Percentiles rank a stretch among this genome's conserved stretches.
Evolutionary conservation across 2,329 filamentous ascomycete genomes (phyloP).

Genomic region (Chrysoporthe austroafricana): DNA sequence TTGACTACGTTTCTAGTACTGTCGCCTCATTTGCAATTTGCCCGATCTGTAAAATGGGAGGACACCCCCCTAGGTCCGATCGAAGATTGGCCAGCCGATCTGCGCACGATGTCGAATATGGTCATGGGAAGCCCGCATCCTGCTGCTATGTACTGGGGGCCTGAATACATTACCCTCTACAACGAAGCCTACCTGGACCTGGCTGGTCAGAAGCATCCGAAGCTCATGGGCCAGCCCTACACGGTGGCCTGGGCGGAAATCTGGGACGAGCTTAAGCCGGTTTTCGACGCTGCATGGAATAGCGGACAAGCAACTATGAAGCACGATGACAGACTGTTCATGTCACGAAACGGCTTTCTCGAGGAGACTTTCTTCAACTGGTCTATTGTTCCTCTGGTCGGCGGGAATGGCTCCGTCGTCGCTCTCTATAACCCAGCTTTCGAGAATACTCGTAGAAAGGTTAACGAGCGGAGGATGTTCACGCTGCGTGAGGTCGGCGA

Average conservation of each 20-base stretch:
- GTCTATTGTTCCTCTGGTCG: slow-evolving; percentile 79
- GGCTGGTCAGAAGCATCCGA: slow-evolving; percentile 71
- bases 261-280: slow-evolving; percentile 70
- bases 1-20: slow-evolving; percentile 54
- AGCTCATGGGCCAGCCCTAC: slow-evolving; percentile 75
- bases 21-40: slow-evolving; percentile 73
- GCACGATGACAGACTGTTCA: slow-evolving; percentile 77
- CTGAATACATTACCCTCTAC: slow-evolving; percentile 66
- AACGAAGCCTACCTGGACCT: slow-evolving; percentile 71
- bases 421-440: slow-evolving; percentile 81
- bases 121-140: slow-evolving; percentile 80
- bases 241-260: slow-evolving; percentile 73
- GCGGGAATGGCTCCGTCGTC: slow-evolving; percentile 72
- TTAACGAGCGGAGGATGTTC: slow-evolving; percentile 79
- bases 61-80: slow-evolving; percentile 76
- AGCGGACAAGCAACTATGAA: slow-evolving; percentile 84
- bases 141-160: slow-evolving; percentile 77
- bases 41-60: slow-evolving; percentile 73
- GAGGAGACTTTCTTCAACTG: slow-evolving; percentile 85
- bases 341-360: slow-evolving; percentile 69
- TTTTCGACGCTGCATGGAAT: slow-evolving; percentile 68
- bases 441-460: slow-evolving; percentile 77
- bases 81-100: slow-evolving; percentile 70
- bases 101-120: slow-evolving; percentile 79
- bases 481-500: slow-evolving; percentile 79